Conservation (phyloP, 176 grass and related monocot genomes). For the Triticum dicoccoides region DNA sequence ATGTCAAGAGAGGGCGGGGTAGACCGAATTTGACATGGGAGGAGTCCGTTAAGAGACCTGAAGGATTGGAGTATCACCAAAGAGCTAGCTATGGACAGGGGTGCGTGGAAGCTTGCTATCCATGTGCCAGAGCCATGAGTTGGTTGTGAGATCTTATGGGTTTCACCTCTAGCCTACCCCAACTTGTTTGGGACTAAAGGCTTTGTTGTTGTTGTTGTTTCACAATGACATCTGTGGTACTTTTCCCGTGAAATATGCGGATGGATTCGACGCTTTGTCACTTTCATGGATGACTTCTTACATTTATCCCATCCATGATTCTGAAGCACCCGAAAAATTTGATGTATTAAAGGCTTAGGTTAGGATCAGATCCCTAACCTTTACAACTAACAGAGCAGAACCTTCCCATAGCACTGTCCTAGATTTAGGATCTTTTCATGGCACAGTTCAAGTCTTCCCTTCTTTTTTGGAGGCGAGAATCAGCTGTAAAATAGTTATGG, state of each 20-base stretch:
- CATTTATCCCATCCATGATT: neutral
- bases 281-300: neutral
- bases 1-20: too few species aligned
- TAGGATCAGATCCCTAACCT: neutral
- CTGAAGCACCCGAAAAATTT: neutral
- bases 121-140: too few species aligned
- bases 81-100: too few species aligned
- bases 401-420: too few species aligned
- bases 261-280: neutral
- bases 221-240: neutral
- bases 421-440: neutral
- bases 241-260: neutral
- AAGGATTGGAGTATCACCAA: too few species aligned
- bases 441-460: neutral
- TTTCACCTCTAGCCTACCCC: too few species aligned
- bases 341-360: neutral
- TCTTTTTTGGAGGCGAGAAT: neutral
- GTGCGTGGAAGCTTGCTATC: too few species aligned
- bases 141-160: too few species aligned
- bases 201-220: neutral
- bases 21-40: too few species aligned
- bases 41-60: too few species aligned
- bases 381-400: neutral
- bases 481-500: conserved; percentile 6
- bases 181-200: too few species aligned